Conservation (phyloP, 2,329 filamentous ascomycete species). For the Teratosphaeria viscida region DNA sequence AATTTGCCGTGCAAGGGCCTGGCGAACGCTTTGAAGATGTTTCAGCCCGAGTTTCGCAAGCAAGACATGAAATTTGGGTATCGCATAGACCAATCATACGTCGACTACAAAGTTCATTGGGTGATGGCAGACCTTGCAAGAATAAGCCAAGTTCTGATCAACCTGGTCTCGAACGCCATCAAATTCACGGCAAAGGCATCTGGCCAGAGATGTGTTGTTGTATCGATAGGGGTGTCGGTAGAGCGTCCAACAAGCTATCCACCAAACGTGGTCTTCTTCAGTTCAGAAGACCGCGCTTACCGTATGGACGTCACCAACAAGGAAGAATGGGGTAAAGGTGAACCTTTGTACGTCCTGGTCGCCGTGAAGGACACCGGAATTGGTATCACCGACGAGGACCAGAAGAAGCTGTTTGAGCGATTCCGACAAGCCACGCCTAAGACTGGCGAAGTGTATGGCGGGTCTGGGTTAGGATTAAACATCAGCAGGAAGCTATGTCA, state of each 20-base stretch:
- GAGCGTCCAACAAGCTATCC: conserved; percentile 32
- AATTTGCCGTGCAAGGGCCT: conserved; percentile 18
- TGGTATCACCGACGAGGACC: conserved; percentile 31
- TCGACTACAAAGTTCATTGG: conserved; percentile 10
- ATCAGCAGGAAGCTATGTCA: conserved; percentile 37
- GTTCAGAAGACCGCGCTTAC: conserved; percentile 24
- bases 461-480: conserved; percentile 35
- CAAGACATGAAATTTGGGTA: conserved; percentile 20
- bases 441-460: conserved; percentile 31
- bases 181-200: conserved; percentile 22
- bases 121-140: conserved; percentile 21
- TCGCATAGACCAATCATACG: conserved; percentile 17
- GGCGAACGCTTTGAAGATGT: conserved; percentile 23
- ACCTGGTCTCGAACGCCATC: conserved; percentile 23
- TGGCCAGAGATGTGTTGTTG: conserved; percentile 15
- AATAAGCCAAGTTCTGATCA: conserved; percentile 23
- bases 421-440: conserved; percentile 29
- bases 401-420: conserved; percentile 33
- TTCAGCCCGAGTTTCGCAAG: conserved; percentile 25
- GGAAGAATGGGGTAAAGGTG: conserved; percentile 32
- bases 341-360: conserved; percentile 33
- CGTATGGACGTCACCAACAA: conserved; percentile 32
- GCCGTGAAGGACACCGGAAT: conserved; percentile 36
- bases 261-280: conserved; percentile 36
- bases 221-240: conserved; percentile 15